These are phyloP conservation scores for Penicillium verrucosum DNA, from an alignment of 2,329 filamentous ascomycete species.

Conservation along the genomic window DNA sequence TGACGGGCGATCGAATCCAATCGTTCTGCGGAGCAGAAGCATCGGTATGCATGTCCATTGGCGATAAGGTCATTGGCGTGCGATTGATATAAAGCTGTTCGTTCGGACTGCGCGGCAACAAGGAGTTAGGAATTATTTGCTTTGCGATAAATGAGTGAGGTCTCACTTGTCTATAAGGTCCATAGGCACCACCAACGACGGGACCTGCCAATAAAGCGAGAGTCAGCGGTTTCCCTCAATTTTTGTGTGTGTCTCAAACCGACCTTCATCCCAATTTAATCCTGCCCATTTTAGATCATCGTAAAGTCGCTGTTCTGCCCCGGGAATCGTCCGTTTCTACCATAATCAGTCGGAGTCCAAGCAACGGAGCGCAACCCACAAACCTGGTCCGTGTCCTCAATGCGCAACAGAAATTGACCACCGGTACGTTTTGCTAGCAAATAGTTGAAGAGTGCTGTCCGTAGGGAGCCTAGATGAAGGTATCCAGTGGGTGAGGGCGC, in stretches of 20 bases:
- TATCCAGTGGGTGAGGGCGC: conserved; percentile 94
- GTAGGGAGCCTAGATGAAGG: conserved; percentile 83
- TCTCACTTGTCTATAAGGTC: conserved; percentile 77
- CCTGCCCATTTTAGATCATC: conserved; percentile 85
- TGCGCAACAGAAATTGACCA: conserved; percentile 83
- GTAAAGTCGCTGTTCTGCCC: conserved; percentile 73
- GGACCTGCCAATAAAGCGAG: conserved; percentile 56
- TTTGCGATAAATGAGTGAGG: background rate
- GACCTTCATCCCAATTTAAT: conserved; percentile 88
- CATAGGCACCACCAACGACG: conserved; percentile 72
- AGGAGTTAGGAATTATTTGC: background rate
- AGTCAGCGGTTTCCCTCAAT: conserved; percentile 7
- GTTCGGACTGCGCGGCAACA: conserved; percentile 62
- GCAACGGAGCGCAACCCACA: conserved; percentile 18
- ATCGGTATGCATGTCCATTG: conserved; percentile 77
- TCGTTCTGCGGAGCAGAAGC: conserved; percentile 78
- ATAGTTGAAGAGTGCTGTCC: conserved; percentile 95
- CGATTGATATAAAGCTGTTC: conserved; percentile 67
- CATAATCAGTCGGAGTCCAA: conserved; percentile 29
- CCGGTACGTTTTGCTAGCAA: conserved; percentile 82
- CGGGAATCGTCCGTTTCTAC: conserved; percentile 75
- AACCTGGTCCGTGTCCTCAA: conserved; percentile 95
- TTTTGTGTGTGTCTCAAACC: background rate
- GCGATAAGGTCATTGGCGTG: conserved; percentile 68
- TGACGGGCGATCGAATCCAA: conserved; percentile 65